Percentiles rank a stretch among this genome's conserved stretches.
Evolutionary conservation across 495 filamentous ascomycete genomes (phyloP).

Genomic region (Lasiosphaeria ovina): DNA sequence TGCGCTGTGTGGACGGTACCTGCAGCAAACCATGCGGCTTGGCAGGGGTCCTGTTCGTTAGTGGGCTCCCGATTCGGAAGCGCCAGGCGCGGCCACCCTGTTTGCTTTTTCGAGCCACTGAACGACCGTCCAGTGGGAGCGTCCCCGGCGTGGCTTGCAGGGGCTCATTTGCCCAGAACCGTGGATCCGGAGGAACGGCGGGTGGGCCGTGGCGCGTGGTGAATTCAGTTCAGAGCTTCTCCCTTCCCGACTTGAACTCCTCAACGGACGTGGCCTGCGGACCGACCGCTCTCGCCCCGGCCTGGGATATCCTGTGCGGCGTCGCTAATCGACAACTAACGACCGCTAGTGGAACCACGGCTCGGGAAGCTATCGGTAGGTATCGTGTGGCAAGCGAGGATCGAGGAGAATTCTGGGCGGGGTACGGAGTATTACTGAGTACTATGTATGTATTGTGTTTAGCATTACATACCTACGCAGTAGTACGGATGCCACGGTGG

Average conservation of each 20-base stretch:
- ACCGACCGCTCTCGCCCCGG: no score
- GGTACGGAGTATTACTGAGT: background rate
- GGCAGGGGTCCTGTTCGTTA: conserved; percentile 15
- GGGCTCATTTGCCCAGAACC: conserved; percentile 21
- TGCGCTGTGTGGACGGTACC: conserved; percentile 21
- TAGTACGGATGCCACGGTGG: no score
- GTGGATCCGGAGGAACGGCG: conserved; percentile 17
- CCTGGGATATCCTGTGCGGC: background rate
- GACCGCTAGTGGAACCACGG: conserved; percentile 18
- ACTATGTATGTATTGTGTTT: no score
- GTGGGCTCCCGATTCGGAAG: background rate
- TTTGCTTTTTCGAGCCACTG: conserved; percentile 25
- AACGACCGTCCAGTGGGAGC: conserved; percentile 26
- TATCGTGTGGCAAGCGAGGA: background rate
- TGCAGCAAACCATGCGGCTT: conserved; percentile 18
- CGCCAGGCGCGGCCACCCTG: background rate
- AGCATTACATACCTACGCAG: no score
- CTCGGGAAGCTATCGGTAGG: conserved; percentile 10
- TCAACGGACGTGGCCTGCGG: no score
- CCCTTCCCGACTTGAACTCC: no score
- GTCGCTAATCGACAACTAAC: conserved; percentile 29
- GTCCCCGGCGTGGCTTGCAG: conserved; percentile 19
- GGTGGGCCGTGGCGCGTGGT: background rate
- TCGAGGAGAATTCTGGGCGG: background rate
- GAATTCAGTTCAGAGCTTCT: no score